Conservation (phyloP, 2,329 filamentous ascomycete species). For the Emericellopsis cladophorae region DNA sequence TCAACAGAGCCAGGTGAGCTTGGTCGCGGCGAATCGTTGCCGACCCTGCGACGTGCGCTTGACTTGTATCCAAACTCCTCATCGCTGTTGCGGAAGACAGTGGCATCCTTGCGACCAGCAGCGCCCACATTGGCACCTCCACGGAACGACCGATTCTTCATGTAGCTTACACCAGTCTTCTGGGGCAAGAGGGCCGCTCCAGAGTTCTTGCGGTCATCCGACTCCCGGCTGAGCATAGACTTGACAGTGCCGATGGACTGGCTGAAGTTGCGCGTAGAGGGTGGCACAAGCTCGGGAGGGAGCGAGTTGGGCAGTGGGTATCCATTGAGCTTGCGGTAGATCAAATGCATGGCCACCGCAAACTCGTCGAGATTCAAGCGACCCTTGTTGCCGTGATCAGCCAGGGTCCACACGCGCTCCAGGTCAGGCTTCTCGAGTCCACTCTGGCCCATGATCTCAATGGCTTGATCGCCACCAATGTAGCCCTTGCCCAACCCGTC, state of each 20-base stretch:
- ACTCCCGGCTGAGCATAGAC: constrained; percentile 77
- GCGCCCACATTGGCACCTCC: constrained; percentile 43
- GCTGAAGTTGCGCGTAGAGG: constrained; percentile 85
- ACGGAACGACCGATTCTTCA: constrained; percentile 90
- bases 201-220: constrained; percentile 76
- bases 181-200: constrained; percentile 87
- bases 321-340: constrained; percentile 92
- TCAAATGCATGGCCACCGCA: constrained; percentile 96
- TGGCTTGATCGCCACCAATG: constrained; percentile 82
- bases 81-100: constrained; percentile 93
- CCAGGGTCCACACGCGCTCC: constrained; percentile 87
- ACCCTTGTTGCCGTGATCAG: constrained; percentile 88
- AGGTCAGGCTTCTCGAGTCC: constrained; percentile 83
- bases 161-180: constrained; percentile 94
- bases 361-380: constrained; percentile 94
- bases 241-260: constrained; percentile 91
- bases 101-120: constrained; percentile 75
- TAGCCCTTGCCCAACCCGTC: constrained; percentile 89
- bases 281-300: constrained; percentile 84
- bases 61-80: constrained; percentile 87
- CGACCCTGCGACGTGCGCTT: constrained; percentile 77
- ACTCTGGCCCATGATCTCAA: constrained; percentile 95
- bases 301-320: constrained; percentile 82
- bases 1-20: constrained; percentile 56
- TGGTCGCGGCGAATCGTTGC: constrained; percentile 71